Base-by-base conservation (phyloP, 306 rosid genomes). In the Cicer pinnatifidum region DNA sequence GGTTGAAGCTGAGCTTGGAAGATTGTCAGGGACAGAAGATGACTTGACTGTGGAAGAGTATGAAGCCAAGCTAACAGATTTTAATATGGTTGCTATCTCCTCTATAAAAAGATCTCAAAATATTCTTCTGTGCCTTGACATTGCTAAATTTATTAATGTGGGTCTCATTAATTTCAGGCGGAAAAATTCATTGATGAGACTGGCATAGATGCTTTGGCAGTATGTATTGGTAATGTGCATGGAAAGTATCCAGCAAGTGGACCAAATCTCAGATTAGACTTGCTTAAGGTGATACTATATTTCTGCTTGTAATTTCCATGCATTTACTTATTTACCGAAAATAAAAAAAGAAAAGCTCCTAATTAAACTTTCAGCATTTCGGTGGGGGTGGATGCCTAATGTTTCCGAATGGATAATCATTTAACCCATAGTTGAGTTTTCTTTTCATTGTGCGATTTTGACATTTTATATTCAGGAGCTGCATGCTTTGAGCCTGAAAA, bases 151-250 rank as follows among this genome's bases (percentile, higher is more conserved):
- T 35, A 28, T 68, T 50, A 67, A 8, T 41, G 17, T 0, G 9
- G 37, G 20, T 80, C 59, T 71, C 53, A 20, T 56, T 66, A 60
- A 82, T 89, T 82, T 81, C 93, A 93, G 98, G 98, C 98, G 60
- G 80, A 88, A 82, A 83, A 85, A 73, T 93, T 93, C 88, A 89
- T 93, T 73, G 89, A 88, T 70, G 87, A 86, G 80, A 93, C 98
- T 15, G 83, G 92, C n/a, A 86, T 91, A 88, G 98, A 91, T 84
- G 96, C 98, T 85, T 88, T 93, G 89, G 98, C 98, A 64, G 98
- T 93, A 16, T 93, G 98, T 75, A 91, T 93, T 19, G 97, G 98
- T 44, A 93, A 93, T 71, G 96, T 88, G 56, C 97, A 93, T 75
- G 98, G 98, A 11, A 93, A 91, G 69, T 93, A 93, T 81, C 97